These are phyloP conservation scores for Rutstroemia sydowiana DNA, from an alignment of 2,329 filamentous ascomycete species.

Conservation along the genomic window DNA sequence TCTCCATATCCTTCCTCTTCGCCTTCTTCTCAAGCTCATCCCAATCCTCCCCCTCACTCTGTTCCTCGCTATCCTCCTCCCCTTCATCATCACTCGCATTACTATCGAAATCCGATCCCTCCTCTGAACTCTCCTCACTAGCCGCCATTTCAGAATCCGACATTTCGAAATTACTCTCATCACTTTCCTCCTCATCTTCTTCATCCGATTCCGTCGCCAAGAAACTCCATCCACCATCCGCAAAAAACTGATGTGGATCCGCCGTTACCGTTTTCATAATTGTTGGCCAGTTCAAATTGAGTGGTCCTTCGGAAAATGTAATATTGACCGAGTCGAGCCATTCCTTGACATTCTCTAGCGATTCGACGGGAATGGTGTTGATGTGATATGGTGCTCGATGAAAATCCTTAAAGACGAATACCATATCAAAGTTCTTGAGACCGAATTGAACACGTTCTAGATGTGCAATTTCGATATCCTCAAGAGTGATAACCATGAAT, in stretches of 20 bases:
- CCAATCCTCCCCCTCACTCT: constrained; percentile 84
- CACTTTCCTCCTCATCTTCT: constrained; percentile 73
- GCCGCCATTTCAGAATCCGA: constrained; percentile 70
- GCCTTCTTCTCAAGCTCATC: constrained; percentile 90
- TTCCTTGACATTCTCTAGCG: constrained; percentile 90
- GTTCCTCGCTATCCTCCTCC: constrained; percentile 64
- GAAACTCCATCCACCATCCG: constrained; percentile 93
- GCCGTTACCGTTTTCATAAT: constrained; percentile 99
- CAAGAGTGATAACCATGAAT: constrained; percentile 90
- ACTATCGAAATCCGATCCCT: constrained; percentile 89
- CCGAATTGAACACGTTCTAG: constrained; percentile 94
- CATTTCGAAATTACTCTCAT: constrained; percentile 90
- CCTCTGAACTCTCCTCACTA: constrained; percentile 72
- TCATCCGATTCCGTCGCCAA: constrained; percentile 80
- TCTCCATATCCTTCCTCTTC: constrained; percentile 70
- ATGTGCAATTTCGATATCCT: constrained; percentile 94
- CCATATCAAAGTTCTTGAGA: constrained; percentile 97
- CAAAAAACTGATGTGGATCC: constrained; percentile 92
- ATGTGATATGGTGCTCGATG: constrained; percentile 83
- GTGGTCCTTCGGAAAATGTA: constrained; percentile 83
- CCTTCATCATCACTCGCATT: constrained; percentile 77
- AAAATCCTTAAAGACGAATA: constrained; percentile 98
- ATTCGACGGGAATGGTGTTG: constrained; percentile 97
- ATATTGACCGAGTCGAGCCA: constrained; percentile 96
- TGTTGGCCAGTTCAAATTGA: constrained; percentile 97